Evolutionary conservation across 768 basidiomycete genomes (phyloP), one percentile per base, ranked within the genome.

Genomic region (Pleurotus ostreatus): DNA sequence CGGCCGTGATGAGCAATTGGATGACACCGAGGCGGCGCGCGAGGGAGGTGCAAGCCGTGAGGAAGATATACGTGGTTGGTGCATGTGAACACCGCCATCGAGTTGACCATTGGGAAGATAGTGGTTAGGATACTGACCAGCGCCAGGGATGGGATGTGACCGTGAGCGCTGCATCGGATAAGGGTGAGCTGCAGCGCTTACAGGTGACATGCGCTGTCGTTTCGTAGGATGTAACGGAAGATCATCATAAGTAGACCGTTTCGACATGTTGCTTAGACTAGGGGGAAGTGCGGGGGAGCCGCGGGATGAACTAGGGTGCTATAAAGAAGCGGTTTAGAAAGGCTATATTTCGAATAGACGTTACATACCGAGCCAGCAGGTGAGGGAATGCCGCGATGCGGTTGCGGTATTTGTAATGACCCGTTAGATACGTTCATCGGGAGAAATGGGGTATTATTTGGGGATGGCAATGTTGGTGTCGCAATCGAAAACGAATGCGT

Each of bases 381-480:
- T 5, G 51, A 46, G n/a, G 46, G 59, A n/a, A 40, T 52, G 40
- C 15, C 49, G 11, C 55, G 62, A 44, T 44, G 53, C 15, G 39
- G 44, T 25, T 38, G 57, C 38, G 44, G 45, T 38, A 43, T 39
- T 11, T 20, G 55, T 25, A 40, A 51, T 48, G 37, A 47, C 20
- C 45, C 26, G 23, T 18, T 49, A 11, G 6, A 34, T 39, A 38
- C 52, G 37, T 57, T 53, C 49, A 48, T 57, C 49, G 47, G 63
- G 53, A 45, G 49, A 55, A 58, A 53, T 39, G 39, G 59, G 54
- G 47, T 54, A 40, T 45, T 55, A 25, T 53, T 53, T 2, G 51
- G 51, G 51, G 51, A 20, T 2, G 51, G 51, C 11, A 53, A 22
- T 13, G 51, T 53, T 11, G 51, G 51, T 41, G 51, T 53, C 12